Percentiles rank a stretch among this genome's conserved stretches.
phyloP scores from a whole-genome alignment of 2,329 filamentous ascomycete genomes.

The Triangularia setosa region DNA sequence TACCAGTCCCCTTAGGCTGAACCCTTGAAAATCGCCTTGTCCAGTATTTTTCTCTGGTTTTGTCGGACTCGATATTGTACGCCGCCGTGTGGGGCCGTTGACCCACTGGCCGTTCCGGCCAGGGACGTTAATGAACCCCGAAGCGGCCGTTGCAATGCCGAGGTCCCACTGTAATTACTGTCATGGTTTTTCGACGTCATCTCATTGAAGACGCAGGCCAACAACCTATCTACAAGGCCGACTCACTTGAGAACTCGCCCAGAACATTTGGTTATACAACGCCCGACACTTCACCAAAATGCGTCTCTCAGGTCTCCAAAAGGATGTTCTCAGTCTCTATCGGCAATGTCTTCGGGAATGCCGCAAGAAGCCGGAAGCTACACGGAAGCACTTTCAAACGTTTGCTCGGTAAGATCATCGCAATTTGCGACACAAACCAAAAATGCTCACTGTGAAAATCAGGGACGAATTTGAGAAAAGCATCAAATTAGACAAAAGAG shows the following conservation, averaged over 20 bases:
- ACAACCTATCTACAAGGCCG: neutral
- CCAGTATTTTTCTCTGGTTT: no score
- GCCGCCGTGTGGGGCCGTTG: neutral
- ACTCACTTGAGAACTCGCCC: neutral
- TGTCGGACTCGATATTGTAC: no score
- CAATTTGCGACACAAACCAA: neutral
- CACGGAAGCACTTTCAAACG: slow-evolving; percentile 57
- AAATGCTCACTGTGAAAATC: slow-evolving; percentile 12
- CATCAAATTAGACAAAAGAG: slow-evolving; percentile 68
- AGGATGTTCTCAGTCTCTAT: slow-evolving; percentile 82
- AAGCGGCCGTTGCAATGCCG: neutral
- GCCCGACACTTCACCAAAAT: slow-evolving; percentile 14
- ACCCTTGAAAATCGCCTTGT: no score
- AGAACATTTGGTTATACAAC: neutral
- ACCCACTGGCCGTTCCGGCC: neutral
- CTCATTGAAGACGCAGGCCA: neutral
- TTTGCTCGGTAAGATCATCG: slow-evolving; percentile 55
- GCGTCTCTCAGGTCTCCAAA: slow-evolving; percentile 82
- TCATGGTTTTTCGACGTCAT: neutral
- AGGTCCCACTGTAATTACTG: neutral
- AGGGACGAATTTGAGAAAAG: slow-evolving; percentile 76
- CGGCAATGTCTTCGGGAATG: slow-evolving; percentile 78
- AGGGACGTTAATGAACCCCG: neutral
- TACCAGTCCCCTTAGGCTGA: no score
- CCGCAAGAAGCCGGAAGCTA: slow-evolving; percentile 65